Percentiles rank a stretch among this genome's conserved stretches.
Conservation (phyloP, 371 early-diverging fungal genomes). For the Umbelopsis sp. region DNA sequence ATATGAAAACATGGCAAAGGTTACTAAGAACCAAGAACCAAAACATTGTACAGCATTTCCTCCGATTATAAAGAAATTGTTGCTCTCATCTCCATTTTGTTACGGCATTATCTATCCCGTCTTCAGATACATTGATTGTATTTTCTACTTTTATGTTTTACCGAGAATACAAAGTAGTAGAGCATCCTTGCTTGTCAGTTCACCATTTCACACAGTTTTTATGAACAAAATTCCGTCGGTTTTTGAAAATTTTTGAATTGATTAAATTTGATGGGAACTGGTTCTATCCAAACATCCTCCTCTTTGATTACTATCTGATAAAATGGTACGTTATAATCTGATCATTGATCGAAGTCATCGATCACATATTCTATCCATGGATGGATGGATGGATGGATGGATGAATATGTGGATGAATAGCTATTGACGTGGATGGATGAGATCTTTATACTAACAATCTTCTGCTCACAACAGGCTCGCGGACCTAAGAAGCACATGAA, state of each 20-base stretch:
- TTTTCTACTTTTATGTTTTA: too few relatives aligned
- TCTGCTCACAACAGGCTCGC: slow-evolving; percentile 73
- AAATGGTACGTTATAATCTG: neutral
- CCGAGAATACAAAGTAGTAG: too few relatives aligned
- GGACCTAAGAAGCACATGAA: slow-evolving; percentile 99
- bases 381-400: slow-evolving; percentile 23
- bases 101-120: neutral
- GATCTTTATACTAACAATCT: neutral
- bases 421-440: neutral
- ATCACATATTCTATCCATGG: neutral
- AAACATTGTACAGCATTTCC: slow-evolving; percentile 16
- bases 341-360: neutral
- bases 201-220: too few relatives aligned
- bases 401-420: slow-evolving; percentile 20
- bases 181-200: too few relatives aligned
- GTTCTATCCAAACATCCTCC: neutral
- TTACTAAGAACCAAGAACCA: neutral
- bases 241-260: slow-evolving; percentile 4
- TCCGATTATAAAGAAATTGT: slow-evolving; percentile 14
- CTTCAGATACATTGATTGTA: neutral
- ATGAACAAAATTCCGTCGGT: neutral
- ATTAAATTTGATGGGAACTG: too few relatives aligned
- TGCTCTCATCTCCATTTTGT: slow-evolving; percentile 9
- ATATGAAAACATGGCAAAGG: slow-evolving; percentile 5
- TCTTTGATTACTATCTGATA: neutral